Evolutionary conservation across 2,329 filamentous ascomycete species (phyloP).

Genomic region (Aspergillus sp.): DNA sequence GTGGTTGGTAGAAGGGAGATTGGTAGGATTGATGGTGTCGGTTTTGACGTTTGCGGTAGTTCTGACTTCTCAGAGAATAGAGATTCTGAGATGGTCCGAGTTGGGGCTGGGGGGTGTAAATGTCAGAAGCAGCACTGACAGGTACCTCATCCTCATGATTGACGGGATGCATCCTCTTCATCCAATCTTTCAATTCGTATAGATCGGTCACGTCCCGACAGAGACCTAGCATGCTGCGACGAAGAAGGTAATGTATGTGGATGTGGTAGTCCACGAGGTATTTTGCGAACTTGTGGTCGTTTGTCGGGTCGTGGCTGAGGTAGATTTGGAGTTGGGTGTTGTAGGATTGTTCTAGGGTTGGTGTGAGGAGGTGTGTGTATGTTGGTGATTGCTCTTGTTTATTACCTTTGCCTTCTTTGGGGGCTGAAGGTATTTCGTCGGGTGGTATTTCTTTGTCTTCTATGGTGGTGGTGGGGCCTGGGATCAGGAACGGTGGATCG

Average conservation of each 20-base stretch:
- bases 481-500: constrained; percentile 25
- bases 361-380: neutral
- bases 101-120: no score
- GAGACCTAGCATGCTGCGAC: constrained; percentile 27
- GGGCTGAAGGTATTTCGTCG: neutral
- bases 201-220: constrained; percentile 34
- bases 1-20: no score
- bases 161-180: constrained; percentile 19
- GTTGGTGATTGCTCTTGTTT: no score
- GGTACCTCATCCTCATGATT: neutral
- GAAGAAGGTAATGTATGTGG: constrained; percentile 31
- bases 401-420: neutral
- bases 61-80: no score
- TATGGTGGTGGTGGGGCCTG: neutral
- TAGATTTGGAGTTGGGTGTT: constrained; percentile 7
- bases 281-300: constrained; percentile 26
- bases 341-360: neutral
- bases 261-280: constrained; percentile 39
- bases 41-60: no score
- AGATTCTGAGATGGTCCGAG: no score
- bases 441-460: neutral
- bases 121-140: no score
- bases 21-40: no score
- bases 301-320: constrained; percentile 9
- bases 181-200: constrained; percentile 30